Evolutionary conservation across 2,329 filamentous ascomycete genomes (phyloP), one percentile per base, ranked within the genome.

Genomic region (Aspergillus melleus): DNA sequence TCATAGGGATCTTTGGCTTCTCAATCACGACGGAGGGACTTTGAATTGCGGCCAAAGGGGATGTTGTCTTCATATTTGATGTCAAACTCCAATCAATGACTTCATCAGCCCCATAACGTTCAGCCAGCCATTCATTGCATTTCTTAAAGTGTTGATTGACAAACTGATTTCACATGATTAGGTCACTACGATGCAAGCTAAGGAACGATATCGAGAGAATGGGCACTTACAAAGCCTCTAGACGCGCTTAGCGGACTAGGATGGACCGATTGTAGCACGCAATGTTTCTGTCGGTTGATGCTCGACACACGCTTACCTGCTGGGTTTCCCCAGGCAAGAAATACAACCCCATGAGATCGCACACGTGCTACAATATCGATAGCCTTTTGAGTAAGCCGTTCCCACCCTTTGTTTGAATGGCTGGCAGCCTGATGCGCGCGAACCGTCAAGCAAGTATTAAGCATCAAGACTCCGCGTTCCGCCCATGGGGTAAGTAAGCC

Each of bases 361-460:
- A 90, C 88, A 71, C 88, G 86, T 0, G 90, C 90, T 2, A 98
- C 91, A 0, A 90, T 84, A 66, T 98, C 92, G 64, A 99, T 96
- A 47, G 95, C 89, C 64, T 88, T 90, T 73, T 97, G 93, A 20
- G 94, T 99, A 73, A 99, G 91, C 49, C 83, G 83, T 77, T 99
- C 95, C 95, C 95, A 99, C 16, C 95, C 95, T 64, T 88, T 88
- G 69, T 90, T 89, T 2, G 90, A 81, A 76, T 99, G 95, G 29
- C 87, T 91, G 74, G 95, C 94, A 51, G 95, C 88, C 67, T 96
- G 87, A 72, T 96, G 90, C 0, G 91, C 91, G 24, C 92, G 90
- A 19, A 99, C 95, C 0, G 95, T 99, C 57, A 99, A 82, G 74
- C 92, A 96, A 0, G 95, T 96, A 75, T 99, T 99, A 66, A 99